A percentile compares a stretch with the other conserved stretches of the same genome.
phyloP scores from a whole-genome alignment of 192 early-diverging fungal species.

The Coemansia sp. region DNA sequence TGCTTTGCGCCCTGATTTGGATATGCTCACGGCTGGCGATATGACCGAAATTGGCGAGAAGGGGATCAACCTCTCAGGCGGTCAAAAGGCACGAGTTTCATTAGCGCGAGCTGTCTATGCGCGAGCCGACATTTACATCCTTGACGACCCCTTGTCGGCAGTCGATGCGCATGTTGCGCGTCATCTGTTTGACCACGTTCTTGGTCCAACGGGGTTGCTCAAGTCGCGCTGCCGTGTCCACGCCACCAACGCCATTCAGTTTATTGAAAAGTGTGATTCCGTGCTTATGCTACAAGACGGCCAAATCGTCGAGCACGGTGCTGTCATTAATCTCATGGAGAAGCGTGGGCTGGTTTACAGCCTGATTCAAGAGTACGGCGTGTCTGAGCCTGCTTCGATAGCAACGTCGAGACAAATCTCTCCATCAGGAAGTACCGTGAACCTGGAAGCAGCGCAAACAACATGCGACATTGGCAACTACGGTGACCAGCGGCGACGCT shows the following conservation, averaged over 20 bases:
- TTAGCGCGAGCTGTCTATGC: constrained; percentile 83
- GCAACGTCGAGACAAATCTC: constrained; percentile 4
- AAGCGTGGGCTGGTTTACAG: constrained; percentile 60
- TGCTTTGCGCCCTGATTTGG: constrained; percentile 81
- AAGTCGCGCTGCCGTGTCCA: constrained; percentile 76
- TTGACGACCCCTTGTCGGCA: constrained; percentile 61
- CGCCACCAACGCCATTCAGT: constrained; percentile 82
- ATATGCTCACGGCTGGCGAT: constrained; percentile 86
- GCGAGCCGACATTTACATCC: constrained; percentile 84
- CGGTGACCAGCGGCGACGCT: constrained; percentile 17
- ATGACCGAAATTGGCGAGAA: constrained; percentile 90
- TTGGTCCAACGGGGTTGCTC: constrained; percentile 86
- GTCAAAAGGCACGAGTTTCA: constrained; percentile 75
- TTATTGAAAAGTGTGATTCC: constrained; percentile 64
- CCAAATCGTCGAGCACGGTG: constrained; percentile 65
- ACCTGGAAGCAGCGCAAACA: background rate
- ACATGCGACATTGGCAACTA: background rate
- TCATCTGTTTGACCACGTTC: constrained; percentile 84
- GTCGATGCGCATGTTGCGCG: constrained; percentile 77
- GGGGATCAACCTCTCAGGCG: constrained; percentile 91
- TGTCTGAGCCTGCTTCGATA: constrained; percentile 3
- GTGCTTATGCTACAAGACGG: constrained; percentile 81
- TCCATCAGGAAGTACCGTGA: background rate
- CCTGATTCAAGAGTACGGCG: constrained; percentile 76
- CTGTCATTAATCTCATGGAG: constrained; percentile 66